Evolutionary conservation across 2,329 filamentous ascomycete genomes (phyloP).

Genomic region (Tolypocladium tundrense): DNA sequence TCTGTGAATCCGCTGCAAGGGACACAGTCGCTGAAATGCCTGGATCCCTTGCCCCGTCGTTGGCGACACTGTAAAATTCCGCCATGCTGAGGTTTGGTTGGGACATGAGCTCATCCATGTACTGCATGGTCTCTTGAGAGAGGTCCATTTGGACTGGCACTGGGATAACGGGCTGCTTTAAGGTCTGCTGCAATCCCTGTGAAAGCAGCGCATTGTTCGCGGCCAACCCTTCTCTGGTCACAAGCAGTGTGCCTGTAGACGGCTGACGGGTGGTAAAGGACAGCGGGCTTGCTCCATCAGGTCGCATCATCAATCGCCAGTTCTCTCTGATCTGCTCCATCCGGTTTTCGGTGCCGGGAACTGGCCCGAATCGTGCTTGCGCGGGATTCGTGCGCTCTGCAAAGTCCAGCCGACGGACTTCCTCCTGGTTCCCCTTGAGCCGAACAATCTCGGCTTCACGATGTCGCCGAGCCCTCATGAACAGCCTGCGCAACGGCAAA

Average conservation of each 20-base stretch:
- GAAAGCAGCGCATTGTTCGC: neutral
- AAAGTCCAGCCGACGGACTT: conserved; percentile 37
- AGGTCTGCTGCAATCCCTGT: conserved; percentile 6
- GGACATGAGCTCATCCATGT: conserved; percentile 26
- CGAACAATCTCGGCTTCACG: conserved; percentile 40
- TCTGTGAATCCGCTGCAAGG: neutral
- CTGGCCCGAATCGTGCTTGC: conserved; percentile 35
- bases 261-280: conserved; percentile 1
- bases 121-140: conserved; percentile 19
- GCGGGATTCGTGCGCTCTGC: conserved; percentile 34
- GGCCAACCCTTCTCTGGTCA: neutral
- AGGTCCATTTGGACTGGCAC: conserved; percentile 14
- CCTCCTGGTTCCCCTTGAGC: conserved; percentile 35
- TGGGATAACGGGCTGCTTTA: conserved; percentile 4
- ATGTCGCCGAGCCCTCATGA: conserved; percentile 40
- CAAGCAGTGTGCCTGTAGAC: neutral
- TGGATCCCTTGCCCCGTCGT: neutral
- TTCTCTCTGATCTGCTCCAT: conserved; percentile 35
- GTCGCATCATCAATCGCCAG: conserved; percentile 40
- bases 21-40: neutral
- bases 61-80: conserved; percentile 19
- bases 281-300: conserved; percentile 13
- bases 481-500: conserved; percentile 43
- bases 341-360: conserved; percentile 34
- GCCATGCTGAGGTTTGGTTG: conserved; percentile 24